phyloP scores from a whole-genome alignment of 129 eudicot species.

The Flaveria bidentis region DNA sequence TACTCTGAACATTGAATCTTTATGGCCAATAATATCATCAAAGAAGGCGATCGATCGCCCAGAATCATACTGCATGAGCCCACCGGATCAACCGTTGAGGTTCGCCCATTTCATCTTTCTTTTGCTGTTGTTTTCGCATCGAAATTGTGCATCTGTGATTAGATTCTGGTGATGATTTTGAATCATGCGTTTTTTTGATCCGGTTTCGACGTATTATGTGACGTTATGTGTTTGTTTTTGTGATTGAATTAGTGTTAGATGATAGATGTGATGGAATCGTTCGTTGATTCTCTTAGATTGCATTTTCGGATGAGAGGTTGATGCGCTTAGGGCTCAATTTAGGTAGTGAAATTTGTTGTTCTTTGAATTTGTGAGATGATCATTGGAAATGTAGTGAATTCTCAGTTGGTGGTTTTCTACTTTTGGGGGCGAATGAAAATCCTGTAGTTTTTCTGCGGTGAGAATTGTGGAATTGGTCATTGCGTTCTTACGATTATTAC shows the following conservation, averaged over 20 bases:
- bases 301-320: background rate
- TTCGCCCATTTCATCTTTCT: slow-evolving; percentile 10
- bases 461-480: slow-evolving; percentile 2
- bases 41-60: slow-evolving; percentile 62
- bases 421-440: background rate
- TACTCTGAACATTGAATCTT: slow-evolving; percentile 19
- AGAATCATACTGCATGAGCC: slow-evolving; percentile 60
- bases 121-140: background rate
- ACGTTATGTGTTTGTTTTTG: background rate
- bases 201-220: background rate
- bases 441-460: background rate
- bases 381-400: background rate
- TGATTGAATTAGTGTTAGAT: slow-evolving; percentile 16
- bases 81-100: slow-evolving; percentile 88
- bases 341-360: background rate
- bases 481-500: background rate
- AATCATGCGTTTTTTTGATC: slow-evolving; percentile 15
- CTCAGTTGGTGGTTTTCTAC: background rate
- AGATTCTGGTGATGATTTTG: background rate
- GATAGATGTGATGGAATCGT: slow-evolving; percentile 19
- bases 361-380: slow-evolving; percentile 5
- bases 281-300: background rate
- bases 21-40: slow-evolving; percentile 45
- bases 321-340: slow-evolving; percentile 23
- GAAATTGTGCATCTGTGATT: background rate